phyloP scores from a whole-genome alignment of 768 basidiomycete species.

The Wakefieldia striispora region DNA sequence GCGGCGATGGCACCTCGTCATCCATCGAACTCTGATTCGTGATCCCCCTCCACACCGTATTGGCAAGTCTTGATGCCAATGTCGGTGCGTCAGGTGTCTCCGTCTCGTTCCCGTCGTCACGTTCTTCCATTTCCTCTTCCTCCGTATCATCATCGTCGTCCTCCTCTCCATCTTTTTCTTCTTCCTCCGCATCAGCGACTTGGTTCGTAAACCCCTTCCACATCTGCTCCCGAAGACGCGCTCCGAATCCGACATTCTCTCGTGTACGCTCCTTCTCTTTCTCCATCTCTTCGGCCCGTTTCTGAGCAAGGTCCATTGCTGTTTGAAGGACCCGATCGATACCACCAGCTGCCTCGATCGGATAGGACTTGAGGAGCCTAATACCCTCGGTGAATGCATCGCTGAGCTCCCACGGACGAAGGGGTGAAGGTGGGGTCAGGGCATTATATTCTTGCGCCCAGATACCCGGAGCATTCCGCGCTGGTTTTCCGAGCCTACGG shows the following conservation, averaged over 20 bases:
- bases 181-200: slow-evolving; percentile 31
- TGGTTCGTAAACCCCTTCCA: slow-evolving; percentile 70
- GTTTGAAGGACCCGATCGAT: slow-evolving; percentile 69
- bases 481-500: slow-evolving; percentile 53
- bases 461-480: slow-evolving; percentile 42
- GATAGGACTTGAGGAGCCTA: slow-evolving; percentile 62
- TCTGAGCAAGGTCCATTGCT: slow-evolving; percentile 56
- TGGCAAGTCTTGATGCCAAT: slow-evolving; percentile 54
- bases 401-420: slow-evolving; percentile 50
- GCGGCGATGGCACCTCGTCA: slow-evolving; percentile 44
- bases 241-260: slow-evolving; percentile 46
- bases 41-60: slow-evolving; percentile 72
- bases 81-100: slow-evolving; percentile 39
- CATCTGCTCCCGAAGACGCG: slow-evolving; percentile 54
- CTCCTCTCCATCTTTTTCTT: slow-evolving; percentile 36
- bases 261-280: slow-evolving; percentile 27
- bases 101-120: slow-evolving; percentile 45
- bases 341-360: slow-evolving; percentile 63
- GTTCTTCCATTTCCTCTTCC: slow-evolving; percentile 23
- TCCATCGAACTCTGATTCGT: slow-evolving; percentile 77
- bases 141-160: slow-evolving; percentile 35
- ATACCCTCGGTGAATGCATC: slow-evolving; percentile 70
- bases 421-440: slow-evolving; percentile 40
- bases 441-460: slow-evolving; percentile 49
- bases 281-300: slow-evolving; percentile 41